phyloP scores from a whole-genome alignment of 768 basidiomycete genomes.

The Agaricus subrufescens region DNA sequence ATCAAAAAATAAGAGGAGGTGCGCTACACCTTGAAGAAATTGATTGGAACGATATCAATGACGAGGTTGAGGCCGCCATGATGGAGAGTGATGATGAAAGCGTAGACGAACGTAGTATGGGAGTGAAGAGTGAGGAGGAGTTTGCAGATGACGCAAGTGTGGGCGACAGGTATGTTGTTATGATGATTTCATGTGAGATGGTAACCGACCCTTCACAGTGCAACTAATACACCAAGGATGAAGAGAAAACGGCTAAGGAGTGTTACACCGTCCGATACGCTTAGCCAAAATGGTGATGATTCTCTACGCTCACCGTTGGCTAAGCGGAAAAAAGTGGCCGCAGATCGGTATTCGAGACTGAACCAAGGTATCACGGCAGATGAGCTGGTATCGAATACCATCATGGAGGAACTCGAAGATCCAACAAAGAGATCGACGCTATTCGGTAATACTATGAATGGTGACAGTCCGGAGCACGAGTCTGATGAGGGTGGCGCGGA shows the following conservation, averaged over 20 bases:
- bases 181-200: not conserved
- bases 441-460: constrained; percentile 11
- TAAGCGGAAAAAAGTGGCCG: constrained; percentile 74
- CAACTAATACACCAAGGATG: constrained; percentile 34
- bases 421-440: constrained; percentile 12
- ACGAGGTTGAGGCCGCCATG: constrained; percentile 85
- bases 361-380: constrained; percentile 63
- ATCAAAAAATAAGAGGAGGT: constrained; percentile 11
- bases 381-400: constrained; percentile 29
- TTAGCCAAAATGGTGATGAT: constrained; percentile 28
- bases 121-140: constrained; percentile 52
- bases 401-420: constrained; percentile 15
- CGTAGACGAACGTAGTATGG: constrained; percentile 31
- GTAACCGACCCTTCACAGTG: constrained; percentile 17
- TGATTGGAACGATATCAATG: constrained; percentile 80
- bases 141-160: constrained; percentile 46
- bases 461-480: constrained; percentile 27
- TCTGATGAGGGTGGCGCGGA: constrained; percentile 41
- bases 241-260: constrained; percentile 72
- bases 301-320: constrained; percentile 63
- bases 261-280: constrained; percentile 59
- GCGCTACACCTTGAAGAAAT: constrained; percentile 55
- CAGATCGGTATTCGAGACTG: constrained; percentile 61
- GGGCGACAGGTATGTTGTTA: constrained; percentile 3
- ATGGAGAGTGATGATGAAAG: constrained; percentile 72